Evolutionary conservation across 306 rosid species (phyloP).

Genomic region (Alnus glutinosa): DNA sequence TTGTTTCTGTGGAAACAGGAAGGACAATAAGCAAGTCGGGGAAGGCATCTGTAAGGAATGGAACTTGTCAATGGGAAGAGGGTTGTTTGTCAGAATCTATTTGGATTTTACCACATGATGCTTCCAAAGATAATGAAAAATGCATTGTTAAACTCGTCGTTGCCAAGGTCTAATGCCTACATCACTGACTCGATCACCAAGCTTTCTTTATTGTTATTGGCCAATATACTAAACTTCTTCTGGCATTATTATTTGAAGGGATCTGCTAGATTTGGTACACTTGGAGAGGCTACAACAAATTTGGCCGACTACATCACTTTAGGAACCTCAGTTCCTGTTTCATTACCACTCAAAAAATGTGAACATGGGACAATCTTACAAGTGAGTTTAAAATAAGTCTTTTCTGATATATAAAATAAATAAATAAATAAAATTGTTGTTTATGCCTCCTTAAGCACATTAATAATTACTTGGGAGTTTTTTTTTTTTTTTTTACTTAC

Average conservation of each 20-base stretch:
- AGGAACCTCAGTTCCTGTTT: conserved; percentile 38
- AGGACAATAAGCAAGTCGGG: conserved; percentile 46
- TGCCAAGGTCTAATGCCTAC: conserved; percentile 41
- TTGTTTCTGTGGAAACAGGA: conserved; percentile 46
- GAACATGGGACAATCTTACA: conserved; percentile 48
- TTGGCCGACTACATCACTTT: conserved; percentile 42
- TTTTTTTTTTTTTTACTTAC: no score
- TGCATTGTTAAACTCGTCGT: conserved; percentile 48
- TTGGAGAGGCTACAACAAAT: conserved; percentile 52
- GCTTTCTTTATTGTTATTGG: conserved; percentile 6
- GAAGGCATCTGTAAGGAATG: conserved; percentile 48
- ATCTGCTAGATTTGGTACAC: conserved; percentile 52
- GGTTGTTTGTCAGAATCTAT: conserved; percentile 36
- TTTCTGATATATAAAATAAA: no score
- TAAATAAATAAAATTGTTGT: no score
- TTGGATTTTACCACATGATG: conserved; percentile 40
- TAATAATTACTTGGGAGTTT: no score
- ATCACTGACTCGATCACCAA: not conserved
- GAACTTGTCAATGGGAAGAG: conserved; percentile 60
- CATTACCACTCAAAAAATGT: conserved; percentile 53
- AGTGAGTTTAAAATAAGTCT: conserved; percentile 27
- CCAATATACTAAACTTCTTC: not conserved
- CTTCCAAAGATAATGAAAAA: conserved; percentile 38
- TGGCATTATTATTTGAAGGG: conserved; percentile 37
- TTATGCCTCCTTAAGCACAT: no score